These are phyloP conservation scores for Aspergillus alliaceus DNA, from an alignment of 2,329 filamentous ascomycete genomes.

Conservation along the genomic window DNA sequence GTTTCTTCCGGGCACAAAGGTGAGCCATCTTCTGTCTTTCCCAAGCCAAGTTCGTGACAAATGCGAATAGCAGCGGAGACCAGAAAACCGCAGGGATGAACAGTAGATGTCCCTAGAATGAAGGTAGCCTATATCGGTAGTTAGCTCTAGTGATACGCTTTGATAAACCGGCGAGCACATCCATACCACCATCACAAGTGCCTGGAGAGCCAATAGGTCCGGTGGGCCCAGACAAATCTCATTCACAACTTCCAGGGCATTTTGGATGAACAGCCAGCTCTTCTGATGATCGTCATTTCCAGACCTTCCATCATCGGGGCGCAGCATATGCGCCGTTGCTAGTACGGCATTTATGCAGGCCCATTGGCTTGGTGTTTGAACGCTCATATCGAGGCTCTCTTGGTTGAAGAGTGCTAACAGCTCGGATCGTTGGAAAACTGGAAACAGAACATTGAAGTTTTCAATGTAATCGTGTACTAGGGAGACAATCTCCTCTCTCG, in stretches of 20 bases:
- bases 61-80: constrained; percentile 15
- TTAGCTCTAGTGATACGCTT: background rate
- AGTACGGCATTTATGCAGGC: constrained; percentile 16
- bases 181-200: constrained; percentile 16
- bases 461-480: constrained; percentile 13
- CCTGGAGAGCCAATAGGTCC: constrained; percentile 14
- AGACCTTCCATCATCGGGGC: background rate
- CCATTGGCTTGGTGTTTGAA: constrained; percentile 13
- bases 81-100: constrained; percentile 14
- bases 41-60: constrained; percentile 13
- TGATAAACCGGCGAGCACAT: background rate
- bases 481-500: constrained; percentile 8
- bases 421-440: constrained; percentile 12
- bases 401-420: constrained; percentile 11
- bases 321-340: constrained; percentile 13
- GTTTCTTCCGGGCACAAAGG: constrained; percentile 2
- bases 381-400: background rate
- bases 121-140: constrained; percentile 7
- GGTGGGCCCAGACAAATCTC: constrained; percentile 15
- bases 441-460: constrained; percentile 13
- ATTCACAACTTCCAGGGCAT: constrained; percentile 13
- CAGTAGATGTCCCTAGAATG: constrained; percentile 11
- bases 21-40: background rate
- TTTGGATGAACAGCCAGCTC: constrained; percentile 18
- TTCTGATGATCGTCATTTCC: constrained; percentile 10